Base-by-base conservation (phyloP, 164 flowering plant species). In the Piper betle region DNA sequence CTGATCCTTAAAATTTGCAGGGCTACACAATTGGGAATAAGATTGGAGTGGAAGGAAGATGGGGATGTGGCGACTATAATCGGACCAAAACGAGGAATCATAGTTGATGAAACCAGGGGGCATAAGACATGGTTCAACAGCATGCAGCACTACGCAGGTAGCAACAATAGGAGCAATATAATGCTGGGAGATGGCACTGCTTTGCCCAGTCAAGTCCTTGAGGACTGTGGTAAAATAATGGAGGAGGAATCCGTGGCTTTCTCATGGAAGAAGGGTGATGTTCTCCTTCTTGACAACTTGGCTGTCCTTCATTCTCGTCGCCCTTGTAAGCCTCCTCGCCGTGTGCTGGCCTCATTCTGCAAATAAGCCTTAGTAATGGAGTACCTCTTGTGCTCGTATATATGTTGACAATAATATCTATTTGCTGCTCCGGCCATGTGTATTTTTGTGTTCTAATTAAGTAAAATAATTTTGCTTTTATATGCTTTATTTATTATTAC, bases 121-220 rank as follows among this genome's bases (percentile, higher is more conserved):
- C 83, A 73, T 59, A 72, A 82, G 70, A 79, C 80, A 82, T 80
- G 84, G 86, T 82, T 82, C 75, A 84, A 84, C 74, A 81, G 82
- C 1, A 4, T 84, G 40, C 84, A 78, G 5, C 82, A 81, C 3
- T 77, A 78, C 83, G 65, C 81, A 46, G 84, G 84, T 25, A n/a
- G n/a, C n/a, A 80, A 80, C 72, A 81, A 77, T 72, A 57, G 58
- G 54, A 75, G 84, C 75, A 72, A 79, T 0, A 81, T 84, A 7
- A 37, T 52, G 2, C 69, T 76, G 76, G 85, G 83, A 0, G 88
- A 84, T 17, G 84, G 81, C 5, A 78, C 75, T 2, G 81, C 77
- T 61, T 71, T 84, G 57, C 79, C 89, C 1, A 62, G 19, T 2
- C 10, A 76, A 16, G 61, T 80, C 0, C 84, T 74, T 71, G 75